Evolutionary conservation across 805 yeast genomes (phyloP).

Genomic region (Candida boleticola): DNA sequence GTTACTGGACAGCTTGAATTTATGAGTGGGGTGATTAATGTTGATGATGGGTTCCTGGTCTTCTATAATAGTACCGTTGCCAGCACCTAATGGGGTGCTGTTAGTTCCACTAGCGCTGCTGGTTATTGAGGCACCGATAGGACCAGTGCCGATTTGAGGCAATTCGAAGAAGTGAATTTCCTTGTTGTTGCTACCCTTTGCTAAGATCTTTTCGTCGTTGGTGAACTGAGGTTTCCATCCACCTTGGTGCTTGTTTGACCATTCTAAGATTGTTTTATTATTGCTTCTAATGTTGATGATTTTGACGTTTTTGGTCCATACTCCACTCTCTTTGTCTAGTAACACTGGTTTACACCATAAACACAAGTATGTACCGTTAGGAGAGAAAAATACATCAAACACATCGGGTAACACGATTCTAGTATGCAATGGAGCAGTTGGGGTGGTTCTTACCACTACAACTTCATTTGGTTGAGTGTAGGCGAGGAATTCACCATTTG

Average conservation of each 20-base stretch:
- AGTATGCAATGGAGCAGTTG: constrained; percentile 44
- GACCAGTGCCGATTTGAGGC: constrained; percentile 2
- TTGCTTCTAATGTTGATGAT: constrained; percentile 58
- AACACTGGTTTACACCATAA: constrained; percentile 89
- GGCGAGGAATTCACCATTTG: constrained; percentile 67
- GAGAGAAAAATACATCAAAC: constrained; percentile 85
- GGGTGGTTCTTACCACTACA: constrained; percentile 53
- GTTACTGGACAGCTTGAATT: constrained; percentile 43
- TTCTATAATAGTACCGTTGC: constrained; percentile 13
- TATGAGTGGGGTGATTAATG: constrained; percentile 53
- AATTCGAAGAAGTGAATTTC: constrained; percentile 71
- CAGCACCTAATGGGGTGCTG: constrained; percentile 12
- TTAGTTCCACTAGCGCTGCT: constrained; percentile 3
- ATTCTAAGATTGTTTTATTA: constrained; percentile 53
- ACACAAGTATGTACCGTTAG: constrained; percentile 75
- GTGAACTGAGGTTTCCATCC: constrained; percentile 95
- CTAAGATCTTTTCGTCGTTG: constrained; percentile 70
- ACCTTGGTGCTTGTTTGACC: constrained; percentile 76
- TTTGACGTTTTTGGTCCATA: constrained; percentile 75
- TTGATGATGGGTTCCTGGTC: constrained; percentile 18
- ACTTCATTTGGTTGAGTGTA: constrained; percentile 67
- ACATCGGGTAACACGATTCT: constrained; percentile 61
- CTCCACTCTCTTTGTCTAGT: constrained; percentile 62
- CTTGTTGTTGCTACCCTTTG: constrained; percentile 52
- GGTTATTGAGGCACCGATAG: neutral